Conservation (phyloP, 495 filamentous ascomycete species). For the Physcia stellaris region DNA sequence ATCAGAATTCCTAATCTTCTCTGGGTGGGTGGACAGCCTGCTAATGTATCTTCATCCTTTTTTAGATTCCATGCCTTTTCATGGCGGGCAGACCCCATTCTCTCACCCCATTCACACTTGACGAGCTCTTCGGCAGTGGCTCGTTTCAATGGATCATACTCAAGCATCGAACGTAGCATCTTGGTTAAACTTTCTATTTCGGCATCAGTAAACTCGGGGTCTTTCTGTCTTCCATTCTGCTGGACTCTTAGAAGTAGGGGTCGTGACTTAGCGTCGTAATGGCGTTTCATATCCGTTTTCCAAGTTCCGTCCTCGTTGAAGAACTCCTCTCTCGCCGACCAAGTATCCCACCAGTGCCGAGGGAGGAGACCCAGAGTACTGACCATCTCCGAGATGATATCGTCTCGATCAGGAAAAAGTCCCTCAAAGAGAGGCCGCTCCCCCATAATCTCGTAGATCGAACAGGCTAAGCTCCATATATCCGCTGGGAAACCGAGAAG, state of each 20-base stretch:
- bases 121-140: neutral
- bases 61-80: too few species aligned
- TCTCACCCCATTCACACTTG: neutral
- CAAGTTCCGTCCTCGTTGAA: slow-evolving; percentile 9
- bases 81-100: neutral
- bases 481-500: slow-evolving; percentile 2
- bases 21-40: too few species aligned
- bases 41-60: too few species aligned
- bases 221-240: neutral
- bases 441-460: slow-evolving; percentile 15
- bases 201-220: neutral
- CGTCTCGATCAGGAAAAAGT: slow-evolving; percentile 10
- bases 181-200: neutral
- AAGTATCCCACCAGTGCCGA: slow-evolving; percentile 13
- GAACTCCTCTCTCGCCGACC: slow-evolving; percentile 8
- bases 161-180: neutral
- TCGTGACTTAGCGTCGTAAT: slow-evolving; percentile 5
- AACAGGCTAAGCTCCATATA: slow-evolving; percentile 16
- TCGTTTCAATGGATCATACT: neutral
- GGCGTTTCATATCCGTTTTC: slow-evolving; percentile 4
- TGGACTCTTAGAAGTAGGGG: too few species aligned
- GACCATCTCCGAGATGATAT: slow-evolving; percentile 13
- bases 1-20: too few species aligned
- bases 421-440: slow-evolving; percentile 14
- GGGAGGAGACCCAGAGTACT: slow-evolving; percentile 14